phyloP scores from a whole-genome alignment of 257 asterid species.

The Solanum arcanum region DNA sequence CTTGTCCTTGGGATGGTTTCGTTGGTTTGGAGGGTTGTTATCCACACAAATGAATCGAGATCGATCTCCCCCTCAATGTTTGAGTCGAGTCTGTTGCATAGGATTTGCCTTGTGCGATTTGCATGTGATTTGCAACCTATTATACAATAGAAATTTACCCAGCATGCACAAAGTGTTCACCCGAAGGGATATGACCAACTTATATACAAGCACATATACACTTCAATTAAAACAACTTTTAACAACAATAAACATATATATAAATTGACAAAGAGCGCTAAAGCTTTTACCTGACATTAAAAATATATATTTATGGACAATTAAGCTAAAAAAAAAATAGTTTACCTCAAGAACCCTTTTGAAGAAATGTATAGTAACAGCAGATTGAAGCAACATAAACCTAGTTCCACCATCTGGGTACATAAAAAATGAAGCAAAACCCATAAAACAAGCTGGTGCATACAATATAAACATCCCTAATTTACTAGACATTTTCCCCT shows the following conservation, averaged over 20 bases:
- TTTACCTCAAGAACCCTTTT: conserved; percentile 74
- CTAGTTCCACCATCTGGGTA: conserved; percentile 43
- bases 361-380: conserved; percentile 48
- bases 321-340: background rate
- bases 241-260: too few species aligned
- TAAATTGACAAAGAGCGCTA: too few species aligned
- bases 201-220: too few species aligned
- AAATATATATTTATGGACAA: too few species aligned
- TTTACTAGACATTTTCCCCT: conserved; percentile 16
- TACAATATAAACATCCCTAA: conserved; percentile 40
- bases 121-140: too few species aligned
- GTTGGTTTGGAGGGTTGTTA: too few species aligned
- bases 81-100: too few species aligned
- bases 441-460: conserved; percentile 33
- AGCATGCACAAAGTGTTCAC: too few species aligned
- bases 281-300: too few species aligned
- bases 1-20: background rate
- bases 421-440: conserved; percentile 29
- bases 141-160: too few species aligned
- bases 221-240: rapidly evolving
- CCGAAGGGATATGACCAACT: background rate
- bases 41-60: too few species aligned
- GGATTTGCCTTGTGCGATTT: rapidly evolving
- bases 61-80: too few species aligned
- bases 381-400: conserved; percentile 45